Percentiles rank a stretch among this genome's conserved stretches.
Evolutionary conservation across 1,139 yeast genomes (phyloP).

Genomic region (Blastobotrys raffinosifermentans): DNA sequence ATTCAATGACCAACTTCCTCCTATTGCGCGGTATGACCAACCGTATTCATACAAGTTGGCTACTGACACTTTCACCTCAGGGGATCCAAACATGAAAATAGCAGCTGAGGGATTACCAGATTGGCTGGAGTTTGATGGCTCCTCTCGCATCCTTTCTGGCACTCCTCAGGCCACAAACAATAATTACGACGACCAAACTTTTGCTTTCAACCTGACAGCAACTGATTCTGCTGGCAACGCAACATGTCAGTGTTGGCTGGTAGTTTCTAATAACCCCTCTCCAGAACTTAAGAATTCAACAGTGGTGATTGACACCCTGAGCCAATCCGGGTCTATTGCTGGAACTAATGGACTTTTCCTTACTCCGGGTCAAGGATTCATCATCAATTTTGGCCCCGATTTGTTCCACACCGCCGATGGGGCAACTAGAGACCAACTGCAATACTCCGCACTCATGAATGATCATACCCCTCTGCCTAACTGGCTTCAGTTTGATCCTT

Average conservation of each 20-base stretch:
- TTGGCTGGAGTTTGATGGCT: conserved; percentile 72
- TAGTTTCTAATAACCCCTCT: conserved; percentile 42
- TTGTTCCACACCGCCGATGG: conserved; percentile 43
- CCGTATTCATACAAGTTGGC: conserved; percentile 65
- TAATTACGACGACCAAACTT: conserved; percentile 37
- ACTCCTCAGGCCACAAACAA: conserved; percentile 51
- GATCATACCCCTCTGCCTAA: conserved; percentile 86
- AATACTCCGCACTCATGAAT: conserved; percentile 77
- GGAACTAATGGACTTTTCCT: conserved; percentile 72
- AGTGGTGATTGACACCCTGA: conserved; percentile 8
- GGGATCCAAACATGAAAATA: conserved; percentile 29
- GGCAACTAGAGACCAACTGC: conserved; percentile 36
- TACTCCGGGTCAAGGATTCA: conserved; percentile 59
- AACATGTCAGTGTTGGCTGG: conserved; percentile 46
- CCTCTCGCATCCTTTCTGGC: conserved; percentile 61
- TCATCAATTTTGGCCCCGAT: conserved; percentile 52
- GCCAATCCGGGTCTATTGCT: conserved; percentile 35
- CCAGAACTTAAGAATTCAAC: conserved; percentile 21
- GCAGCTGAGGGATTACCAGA: conserved; percentile 53
- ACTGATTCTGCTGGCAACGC: conserved; percentile 49
- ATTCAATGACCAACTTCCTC: conserved; percentile 74
- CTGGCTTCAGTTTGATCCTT: conserved; percentile 67
- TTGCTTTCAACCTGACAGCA: conserved; percentile 51
- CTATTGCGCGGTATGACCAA: conserved; percentile 69
- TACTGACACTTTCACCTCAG: conserved; percentile 60